Base-by-base conservation (phyloP, 2,329 filamentous ascomycete species). In the Alternaria triticina region DNA sequence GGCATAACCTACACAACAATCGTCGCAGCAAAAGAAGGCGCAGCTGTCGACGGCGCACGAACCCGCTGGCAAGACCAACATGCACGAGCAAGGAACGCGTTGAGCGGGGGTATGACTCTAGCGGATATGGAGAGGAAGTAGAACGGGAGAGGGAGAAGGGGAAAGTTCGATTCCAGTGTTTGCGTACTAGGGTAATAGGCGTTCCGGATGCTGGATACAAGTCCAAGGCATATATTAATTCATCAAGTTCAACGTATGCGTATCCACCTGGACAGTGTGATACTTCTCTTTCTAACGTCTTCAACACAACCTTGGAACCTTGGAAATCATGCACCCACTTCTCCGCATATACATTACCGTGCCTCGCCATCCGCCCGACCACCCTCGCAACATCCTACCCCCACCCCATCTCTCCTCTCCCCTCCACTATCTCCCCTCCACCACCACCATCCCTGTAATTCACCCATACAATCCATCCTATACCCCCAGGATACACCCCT, bases 61-160 rank as follows among this genome's bases (percentile, higher is more conserved):
- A 73, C 70, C 47, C 67, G 77, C n/a, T 79, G 76, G 74, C 74
- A 78, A 62, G 46, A 73, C 3, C 77, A 79, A 63, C 70, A 74
- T 23, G 70, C 69, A 1, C 64, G 65, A 13, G 70, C 71, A 3
- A 59, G 68, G 7, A 61, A 67, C 11, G 71, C 67, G 3, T 23
- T 72, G 1, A 62, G 55, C 2, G 68, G 70, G 1, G 71, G 69
- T 5, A 52, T 65, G 13, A 64, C 59, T 13, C 11, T 54, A 6
- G 57, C 40, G 6, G 56, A 65, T 10, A 44, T 57, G 11, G 62
- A 60, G 40, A 43, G 17, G 13, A 60, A 49, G 55, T 59, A 36
- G 30, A 6, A 43, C 6, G 15, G n/a, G n/a, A 5, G n/a, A 13
- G 7, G 33, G 6, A 30, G 28, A 10, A 52, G 6, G 5, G 2